A percentile compares a stretch with the other conserved stretches of the same genome.
phyloP scores from a whole-genome alignment of 441 rosid genomes.

The Capsella rubella region DNA sequence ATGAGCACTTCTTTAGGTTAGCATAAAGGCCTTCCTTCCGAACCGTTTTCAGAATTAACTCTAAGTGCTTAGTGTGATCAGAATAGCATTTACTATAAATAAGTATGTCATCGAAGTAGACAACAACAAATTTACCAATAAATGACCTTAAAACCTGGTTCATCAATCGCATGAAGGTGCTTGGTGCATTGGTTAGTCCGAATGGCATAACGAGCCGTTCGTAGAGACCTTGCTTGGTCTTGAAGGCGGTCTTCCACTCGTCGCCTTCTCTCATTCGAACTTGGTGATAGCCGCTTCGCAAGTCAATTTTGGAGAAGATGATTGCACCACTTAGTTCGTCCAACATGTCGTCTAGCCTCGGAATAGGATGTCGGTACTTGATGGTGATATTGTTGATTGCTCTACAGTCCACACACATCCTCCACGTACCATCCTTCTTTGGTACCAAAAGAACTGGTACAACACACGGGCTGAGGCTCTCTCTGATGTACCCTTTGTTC shows the following conservation, averaged over 20 bases:
- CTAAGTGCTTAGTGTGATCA: background rate
- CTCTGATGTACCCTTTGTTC: too few relatives aligned
- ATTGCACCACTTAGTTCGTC: background rate
- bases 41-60: background rate
- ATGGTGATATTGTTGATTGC: background rate
- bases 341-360: background rate
- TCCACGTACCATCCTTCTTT: background rate
- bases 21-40: background rate
- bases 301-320: background rate
- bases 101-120: background rate
- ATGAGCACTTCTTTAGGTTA: background rate
- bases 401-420: background rate
- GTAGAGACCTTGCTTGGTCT: background rate
- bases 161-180: background rate
- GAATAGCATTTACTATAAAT: background rate
- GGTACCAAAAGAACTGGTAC: background rate
- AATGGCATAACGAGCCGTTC: background rate
- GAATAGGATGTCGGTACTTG: background rate
- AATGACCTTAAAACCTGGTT: background rate
- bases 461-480: too few relatives aligned
- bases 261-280: background rate
- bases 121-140: background rate
- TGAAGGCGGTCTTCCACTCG: constrained; percentile 6
- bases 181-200: background rate
- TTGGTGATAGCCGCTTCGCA: background rate